Evolutionary conservation across 768 basidiomycete species (phyloP).

Genomic region (Suillus subaureus): DNA sequence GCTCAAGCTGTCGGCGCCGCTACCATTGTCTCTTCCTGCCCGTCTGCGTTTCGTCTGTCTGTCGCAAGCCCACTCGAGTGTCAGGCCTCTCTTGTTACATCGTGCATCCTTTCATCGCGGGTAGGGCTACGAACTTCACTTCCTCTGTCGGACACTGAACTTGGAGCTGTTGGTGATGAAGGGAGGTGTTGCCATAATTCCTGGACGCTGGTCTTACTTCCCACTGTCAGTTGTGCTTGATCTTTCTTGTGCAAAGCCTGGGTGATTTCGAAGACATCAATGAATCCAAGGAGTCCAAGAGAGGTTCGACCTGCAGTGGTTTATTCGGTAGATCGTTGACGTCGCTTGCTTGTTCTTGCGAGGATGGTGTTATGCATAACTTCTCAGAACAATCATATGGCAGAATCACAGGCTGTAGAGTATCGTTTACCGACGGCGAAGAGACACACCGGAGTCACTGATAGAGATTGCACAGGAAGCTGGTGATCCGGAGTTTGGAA

Average conservation of each 20-base stretch:
- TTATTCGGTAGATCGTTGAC: not conserved
- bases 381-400: not conserved
- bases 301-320: slow-evolving; percentile 23
- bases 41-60: slow-evolving; percentile 40
- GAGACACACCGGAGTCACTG: slow-evolving; percentile 31
- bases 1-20: not conserved
- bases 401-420: not conserved
- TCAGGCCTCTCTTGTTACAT: slow-evolving; percentile 29
- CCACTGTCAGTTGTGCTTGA: not conserved
- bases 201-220: not conserved
- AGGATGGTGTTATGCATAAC: not conserved
- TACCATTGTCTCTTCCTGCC: slow-evolving; percentile 15
- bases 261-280: slow-evolving; percentile 14
- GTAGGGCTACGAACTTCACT: not conserved
- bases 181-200: slow-evolving; percentile 13
- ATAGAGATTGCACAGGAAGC: slow-evolving; percentile 13
- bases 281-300: slow-evolving; percentile 22
- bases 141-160: not conserved
- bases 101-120: slow-evolving; percentile 4
- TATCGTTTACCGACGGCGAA: slow-evolving; percentile 24
- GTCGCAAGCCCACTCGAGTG: slow-evolving; percentile 50
- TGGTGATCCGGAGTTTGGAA: slow-evolving; percentile 6
- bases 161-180: slow-evolving; percentile 11
- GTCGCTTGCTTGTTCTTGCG: not conserved
- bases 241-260: not conserved